phyloP scores from a whole-genome alignment of 1,139 yeast species.

The Diutina pseudorugosa region DNA sequence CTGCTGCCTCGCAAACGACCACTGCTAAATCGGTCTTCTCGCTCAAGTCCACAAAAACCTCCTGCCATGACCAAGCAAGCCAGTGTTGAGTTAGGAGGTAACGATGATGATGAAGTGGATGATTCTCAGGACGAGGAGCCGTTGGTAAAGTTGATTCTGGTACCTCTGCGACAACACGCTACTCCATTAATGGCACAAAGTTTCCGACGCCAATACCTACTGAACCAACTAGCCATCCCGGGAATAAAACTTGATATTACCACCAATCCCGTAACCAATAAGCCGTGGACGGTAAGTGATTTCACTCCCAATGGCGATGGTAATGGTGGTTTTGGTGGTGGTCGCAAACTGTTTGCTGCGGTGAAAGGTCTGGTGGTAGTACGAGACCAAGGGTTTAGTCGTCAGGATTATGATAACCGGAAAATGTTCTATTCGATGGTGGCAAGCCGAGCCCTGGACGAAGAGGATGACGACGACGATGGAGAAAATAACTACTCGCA shows the following conservation, averaged over 20 bases:
- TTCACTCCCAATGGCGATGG: neutral
- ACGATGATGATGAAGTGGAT: neutral
- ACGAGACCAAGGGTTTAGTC: neutral
- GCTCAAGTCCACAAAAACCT: neutral
- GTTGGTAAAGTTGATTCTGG: neutral
- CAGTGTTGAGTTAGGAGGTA: neutral
- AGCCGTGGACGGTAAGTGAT: neutral
- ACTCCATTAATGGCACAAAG: neutral
- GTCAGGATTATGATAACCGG: neutral
- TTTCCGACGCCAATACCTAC: neutral
- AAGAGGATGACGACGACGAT: neutral
- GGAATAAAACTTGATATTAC: neutral
- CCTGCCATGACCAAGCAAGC: neutral
- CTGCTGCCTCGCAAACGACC: neutral
- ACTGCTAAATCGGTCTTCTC: neutral
- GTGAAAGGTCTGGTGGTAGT: neutral
- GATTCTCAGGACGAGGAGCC: slow-evolving; percentile 3
- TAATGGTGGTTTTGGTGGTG: neutral
- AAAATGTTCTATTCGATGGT: neutral
- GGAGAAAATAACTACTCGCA: neutral
- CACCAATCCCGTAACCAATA: neutral
- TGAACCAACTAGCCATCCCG: neutral
- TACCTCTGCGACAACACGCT: neutral
- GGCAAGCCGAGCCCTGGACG: neutral
- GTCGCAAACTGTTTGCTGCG: neutral